phyloP scores from a whole-genome alignment of 2,329 filamentous ascomycete species.

The Cladosporium sp. region DNA sequence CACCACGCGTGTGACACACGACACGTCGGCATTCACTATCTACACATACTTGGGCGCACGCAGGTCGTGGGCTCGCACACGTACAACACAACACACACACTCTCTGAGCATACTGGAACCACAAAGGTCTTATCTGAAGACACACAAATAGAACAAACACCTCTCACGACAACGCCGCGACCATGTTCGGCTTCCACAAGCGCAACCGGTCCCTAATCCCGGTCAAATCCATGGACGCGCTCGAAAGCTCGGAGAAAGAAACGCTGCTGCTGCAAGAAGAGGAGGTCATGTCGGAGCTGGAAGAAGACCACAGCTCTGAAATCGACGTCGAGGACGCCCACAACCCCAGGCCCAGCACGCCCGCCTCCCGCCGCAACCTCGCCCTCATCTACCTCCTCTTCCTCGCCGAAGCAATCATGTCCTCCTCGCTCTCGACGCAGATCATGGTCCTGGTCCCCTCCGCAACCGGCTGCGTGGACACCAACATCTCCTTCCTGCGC shows the following conservation, averaged over 20 bases:
- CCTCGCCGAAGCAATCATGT: slow-evolving; percentile 46
- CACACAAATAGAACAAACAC: neutral
- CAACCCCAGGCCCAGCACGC: slow-evolving; percentile 16
- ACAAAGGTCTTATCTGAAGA: neutral
- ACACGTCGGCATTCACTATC: neutral
- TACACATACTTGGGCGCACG: neutral
- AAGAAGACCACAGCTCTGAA: neutral
- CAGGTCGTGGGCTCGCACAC: slow-evolving; percentile 9
- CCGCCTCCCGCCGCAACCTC: slow-evolving; percentile 25
- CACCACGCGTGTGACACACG: neutral
- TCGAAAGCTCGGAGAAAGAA: slow-evolving; percentile 33
- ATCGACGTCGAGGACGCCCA: slow-evolving; percentile 25
- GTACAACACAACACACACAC: neutral
- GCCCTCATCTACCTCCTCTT: slow-evolving; percentile 41
- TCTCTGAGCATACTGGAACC: neutral
- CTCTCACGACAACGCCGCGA: slow-evolving; percentile 10
- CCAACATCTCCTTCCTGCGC: slow-evolving; percentile 41
- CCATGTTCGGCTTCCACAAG: slow-evolving; percentile 40
- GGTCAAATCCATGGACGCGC: slow-evolving; percentile 37
- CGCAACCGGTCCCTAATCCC: slow-evolving; percentile 38
- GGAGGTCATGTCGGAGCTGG: slow-evolving; percentile 14
- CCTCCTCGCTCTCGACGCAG: slow-evolving; percentile 43
- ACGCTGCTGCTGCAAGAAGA: slow-evolving; percentile 8
- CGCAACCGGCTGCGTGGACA: slow-evolving; percentile 38
- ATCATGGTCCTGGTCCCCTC: slow-evolving; percentile 41